Conservation (phyloP, 169 alveolate species). For the Plasmodium inui region DNA sequence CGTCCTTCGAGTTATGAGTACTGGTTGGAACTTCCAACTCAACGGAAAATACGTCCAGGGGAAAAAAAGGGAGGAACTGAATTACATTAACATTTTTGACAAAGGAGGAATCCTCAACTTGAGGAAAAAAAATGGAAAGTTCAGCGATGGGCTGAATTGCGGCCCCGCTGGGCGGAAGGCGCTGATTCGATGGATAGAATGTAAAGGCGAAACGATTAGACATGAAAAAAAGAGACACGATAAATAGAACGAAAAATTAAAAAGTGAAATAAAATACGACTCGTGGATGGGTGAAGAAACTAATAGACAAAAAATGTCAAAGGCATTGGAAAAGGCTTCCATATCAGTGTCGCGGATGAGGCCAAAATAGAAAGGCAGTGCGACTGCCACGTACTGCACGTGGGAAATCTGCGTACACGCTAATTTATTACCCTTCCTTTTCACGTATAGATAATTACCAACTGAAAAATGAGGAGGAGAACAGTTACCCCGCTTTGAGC, state of each 20-base stretch:
- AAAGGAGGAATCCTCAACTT: conserved; percentile 6
- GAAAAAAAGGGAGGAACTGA: conserved; percentile 30
- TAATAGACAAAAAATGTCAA: background rate
- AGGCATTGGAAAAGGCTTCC: background rate
- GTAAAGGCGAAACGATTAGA: conserved; percentile 41
- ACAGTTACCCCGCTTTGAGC: conserved; percentile 82
- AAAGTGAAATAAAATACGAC: background rate
- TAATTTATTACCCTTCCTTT: background rate
- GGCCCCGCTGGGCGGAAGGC: conserved; percentile 88
- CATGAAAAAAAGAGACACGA: background rate
- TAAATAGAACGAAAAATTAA: background rate
- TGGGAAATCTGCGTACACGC: background rate
- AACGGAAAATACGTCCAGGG: conserved; percentile 4
- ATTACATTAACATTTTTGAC: conserved; percentile 23
- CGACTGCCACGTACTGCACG: background rate
- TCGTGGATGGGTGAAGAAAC: background rate
- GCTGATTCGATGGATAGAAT: conserved; percentile 86
- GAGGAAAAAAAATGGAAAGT: conserved; percentile 5
- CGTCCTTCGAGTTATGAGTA: conserved; percentile 68
- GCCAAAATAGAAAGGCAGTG: background rate
- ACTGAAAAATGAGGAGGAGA: conserved; percentile 78
- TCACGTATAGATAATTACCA: conserved; percentile 81
- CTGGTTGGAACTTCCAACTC: conserved; percentile 74
- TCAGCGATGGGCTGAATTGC: conserved; percentile 82
- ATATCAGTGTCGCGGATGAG: background rate